Conservation (phyloP, 805 yeast species). For the Starmerella floris region DNA sequence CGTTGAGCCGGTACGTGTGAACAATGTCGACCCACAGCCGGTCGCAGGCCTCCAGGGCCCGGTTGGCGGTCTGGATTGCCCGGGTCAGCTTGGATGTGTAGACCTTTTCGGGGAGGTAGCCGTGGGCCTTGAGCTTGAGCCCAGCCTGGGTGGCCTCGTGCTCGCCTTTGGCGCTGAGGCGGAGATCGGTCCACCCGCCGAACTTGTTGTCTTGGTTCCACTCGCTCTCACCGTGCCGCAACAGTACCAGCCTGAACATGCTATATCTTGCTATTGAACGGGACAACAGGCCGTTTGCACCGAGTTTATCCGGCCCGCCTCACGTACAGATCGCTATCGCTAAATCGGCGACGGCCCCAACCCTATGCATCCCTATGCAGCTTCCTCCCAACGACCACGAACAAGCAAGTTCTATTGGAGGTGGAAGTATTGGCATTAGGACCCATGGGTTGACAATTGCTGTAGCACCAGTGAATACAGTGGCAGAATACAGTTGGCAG, state of each 20-base stretch:
- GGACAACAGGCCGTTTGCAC: too few relatives aligned
- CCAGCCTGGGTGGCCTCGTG: slow-evolving; percentile 89
- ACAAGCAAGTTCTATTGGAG: too few relatives aligned
- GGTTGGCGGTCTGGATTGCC: slow-evolving; percentile 93
- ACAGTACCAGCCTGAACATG: slow-evolving; percentile 56
- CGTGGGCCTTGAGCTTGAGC: slow-evolving; percentile 70
- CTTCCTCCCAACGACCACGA: too few relatives aligned
- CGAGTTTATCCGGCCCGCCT: background rate
- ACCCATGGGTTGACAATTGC: too few relatives aligned
- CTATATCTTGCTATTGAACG: too few relatives aligned
- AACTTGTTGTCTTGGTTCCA: slow-evolving; percentile 96
- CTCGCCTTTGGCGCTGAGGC: slow-evolving; percentile 66
- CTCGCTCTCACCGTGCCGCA: slow-evolving; percentile 98
- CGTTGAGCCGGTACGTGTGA: slow-evolving; percentile 95
- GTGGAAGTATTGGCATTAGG: too few relatives aligned
- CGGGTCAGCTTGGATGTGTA: slow-evolving; percentile 84
- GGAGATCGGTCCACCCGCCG: slow-evolving; percentile 97
- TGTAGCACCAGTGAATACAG: too few relatives aligned
- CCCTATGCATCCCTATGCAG: too few relatives aligned
- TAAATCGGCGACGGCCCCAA: background rate
- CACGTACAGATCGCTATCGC: background rate
- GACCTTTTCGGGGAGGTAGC: slow-evolving; percentile 66
- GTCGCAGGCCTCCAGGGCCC: slow-evolving; percentile 77
- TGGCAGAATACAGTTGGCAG: too few relatives aligned
- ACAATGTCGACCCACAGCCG: slow-evolving; percentile 78